Evolutionary conservation across 2,329 filamentous ascomycete genomes (phyloP), one percentile per base, ranked within the genome.

Genomic region (Trichoderma atrobrunneum): DNA sequence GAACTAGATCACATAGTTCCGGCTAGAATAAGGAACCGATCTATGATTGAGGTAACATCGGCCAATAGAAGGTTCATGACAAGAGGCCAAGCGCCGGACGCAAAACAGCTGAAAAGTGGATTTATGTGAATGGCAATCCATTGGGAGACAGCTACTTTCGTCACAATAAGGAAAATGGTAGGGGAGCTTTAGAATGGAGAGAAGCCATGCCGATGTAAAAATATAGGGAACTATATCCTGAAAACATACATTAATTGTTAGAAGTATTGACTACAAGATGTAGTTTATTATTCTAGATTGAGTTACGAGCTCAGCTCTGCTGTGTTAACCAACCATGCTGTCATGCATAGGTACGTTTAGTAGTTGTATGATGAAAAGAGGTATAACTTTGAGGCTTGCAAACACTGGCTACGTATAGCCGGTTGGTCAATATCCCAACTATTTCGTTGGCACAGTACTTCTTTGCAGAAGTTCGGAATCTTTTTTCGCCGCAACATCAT

Each of bases 11-110:
- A 82, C 76, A 85, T 85, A 2, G 82, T 86, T 43, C 78, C 84
- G 65, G 84, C 83, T 5, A 85, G 86, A 2, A 81, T 88, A 82
- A 82, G 81, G 7, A 82, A 83, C 10, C 75, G 87, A 57, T 78
- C 85, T 75, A 85, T 85, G 5, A 86, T 88, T 73, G 83, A 87
- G 75, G 84, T 85, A 28, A 84, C 81, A 4, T 87, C 86, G 5
- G 83, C 73, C 26, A 76, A 76, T 66, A 84, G 82, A 3, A 83
- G 84, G 21, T 75, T 84, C 54, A 85, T 80, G 2, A 76, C 86
- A 1, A 83, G 82, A 1, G 78, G 76, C 0, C 82, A 84, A 75
- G 84, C 82, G 5, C 84, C 84, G 1, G 81, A 80, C 75, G 81
- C 82, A 3, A 85, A 84, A 0, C 82, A 85, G 78, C 72, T 87